Evolutionary conservation across 1,139 yeast genomes (phyloP).

Genomic region (Pichia sp.): DNA sequence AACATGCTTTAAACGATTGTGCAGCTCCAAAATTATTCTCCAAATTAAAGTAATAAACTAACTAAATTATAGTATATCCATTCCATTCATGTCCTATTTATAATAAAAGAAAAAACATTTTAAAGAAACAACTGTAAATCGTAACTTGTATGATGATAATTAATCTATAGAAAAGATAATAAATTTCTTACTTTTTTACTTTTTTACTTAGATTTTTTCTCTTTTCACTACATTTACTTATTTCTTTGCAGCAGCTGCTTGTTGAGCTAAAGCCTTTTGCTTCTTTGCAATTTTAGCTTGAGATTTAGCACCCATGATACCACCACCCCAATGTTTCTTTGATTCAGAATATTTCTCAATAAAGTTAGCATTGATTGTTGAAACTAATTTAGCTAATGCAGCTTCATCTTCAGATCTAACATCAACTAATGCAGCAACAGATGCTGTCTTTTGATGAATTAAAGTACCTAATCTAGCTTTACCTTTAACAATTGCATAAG

Average conservation of each 20-base stretch:
- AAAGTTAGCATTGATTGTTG: slow-evolving; percentile 91
- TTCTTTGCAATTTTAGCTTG: slow-evolving; percentile 52
- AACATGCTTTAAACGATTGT: slow-evolving; percentile 88
- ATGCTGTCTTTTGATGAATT: slow-evolving; percentile 93
- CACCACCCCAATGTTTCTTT: slow-evolving; percentile 99
- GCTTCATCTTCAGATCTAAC: slow-evolving; percentile 91
- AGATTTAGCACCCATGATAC: slow-evolving; percentile 92
- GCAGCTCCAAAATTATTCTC: slow-evolving; percentile 87
- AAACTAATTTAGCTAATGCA: slow-evolving; percentile 83
- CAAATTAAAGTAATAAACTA: slow-evolving; percentile 57
- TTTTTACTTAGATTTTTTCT: background rate
- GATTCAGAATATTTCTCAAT: slow-evolving; percentile 85
- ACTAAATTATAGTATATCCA: background rate
- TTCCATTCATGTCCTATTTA: background rate
- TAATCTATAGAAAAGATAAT: background rate
- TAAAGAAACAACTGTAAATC: background rate
- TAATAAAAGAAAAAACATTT: background rate
- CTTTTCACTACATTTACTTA: slow-evolving; percentile 26
- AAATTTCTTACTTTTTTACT: too few relatives aligned
- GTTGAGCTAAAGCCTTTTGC: slow-evolving; percentile 61
- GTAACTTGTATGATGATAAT: background rate
- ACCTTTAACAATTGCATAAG: slow-evolving; percentile 97
- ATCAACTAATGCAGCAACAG: slow-evolving; percentile 95
- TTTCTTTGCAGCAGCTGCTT: slow-evolving; percentile 44
- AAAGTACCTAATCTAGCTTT: slow-evolving; percentile 97